Percentiles rank a stretch among this genome's conserved stretches.
These are phyloP conservation scores for Colletotrichum musicola DNA, from an alignment of 2,329 filamentous ascomycete species.

Conservation along the genomic window DNA sequence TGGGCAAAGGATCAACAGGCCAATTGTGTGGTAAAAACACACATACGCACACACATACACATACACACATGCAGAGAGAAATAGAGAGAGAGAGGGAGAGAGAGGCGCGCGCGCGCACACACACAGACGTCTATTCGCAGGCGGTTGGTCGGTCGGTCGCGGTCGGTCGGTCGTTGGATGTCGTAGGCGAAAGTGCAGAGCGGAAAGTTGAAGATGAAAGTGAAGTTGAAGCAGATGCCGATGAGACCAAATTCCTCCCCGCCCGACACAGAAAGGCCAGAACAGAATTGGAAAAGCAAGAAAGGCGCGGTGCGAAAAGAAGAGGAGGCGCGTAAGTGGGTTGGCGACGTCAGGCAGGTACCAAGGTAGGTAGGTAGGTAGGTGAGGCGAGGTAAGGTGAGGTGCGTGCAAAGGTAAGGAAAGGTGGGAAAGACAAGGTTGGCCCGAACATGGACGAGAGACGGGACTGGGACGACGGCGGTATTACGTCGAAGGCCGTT, in stretches of 20 bases:
- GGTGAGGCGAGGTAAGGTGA: background rate
- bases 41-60: too few relatives aligned
- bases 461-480: slow-evolving; percentile 1
- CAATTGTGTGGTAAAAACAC: too few relatives aligned
- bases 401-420: too few relatives aligned
- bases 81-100: slow-evolving; percentile 3
- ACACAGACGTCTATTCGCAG: too few relatives aligned
- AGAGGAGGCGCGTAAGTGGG: slow-evolving; percentile 30
- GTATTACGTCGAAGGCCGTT: slow-evolving; percentile 21
- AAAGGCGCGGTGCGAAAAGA: slow-evolving; percentile 32
- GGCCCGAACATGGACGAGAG: background rate
- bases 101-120: too few relatives aligned
- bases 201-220: background rate
- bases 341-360: slow-evolving; percentile 21
- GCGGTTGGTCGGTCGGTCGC: too few relatives aligned
- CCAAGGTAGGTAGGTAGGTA: slow-evolving; percentile 3
- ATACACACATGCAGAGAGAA: background rate
- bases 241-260: slow-evolving; percentile 7
- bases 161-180: too few relatives aligned
- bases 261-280: slow-evolving; percentile 7
- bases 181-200: background rate
- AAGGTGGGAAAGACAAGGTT: slow-evolving; percentile 23
- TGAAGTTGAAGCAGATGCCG: slow-evolving; percentile 17
- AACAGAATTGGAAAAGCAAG: slow-evolving; percentile 27
- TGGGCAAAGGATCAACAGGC: too few relatives aligned